phyloP scores from a whole-genome alignment of 2,329 filamentous ascomycete genomes.

The Eutypa lata region DNA sequence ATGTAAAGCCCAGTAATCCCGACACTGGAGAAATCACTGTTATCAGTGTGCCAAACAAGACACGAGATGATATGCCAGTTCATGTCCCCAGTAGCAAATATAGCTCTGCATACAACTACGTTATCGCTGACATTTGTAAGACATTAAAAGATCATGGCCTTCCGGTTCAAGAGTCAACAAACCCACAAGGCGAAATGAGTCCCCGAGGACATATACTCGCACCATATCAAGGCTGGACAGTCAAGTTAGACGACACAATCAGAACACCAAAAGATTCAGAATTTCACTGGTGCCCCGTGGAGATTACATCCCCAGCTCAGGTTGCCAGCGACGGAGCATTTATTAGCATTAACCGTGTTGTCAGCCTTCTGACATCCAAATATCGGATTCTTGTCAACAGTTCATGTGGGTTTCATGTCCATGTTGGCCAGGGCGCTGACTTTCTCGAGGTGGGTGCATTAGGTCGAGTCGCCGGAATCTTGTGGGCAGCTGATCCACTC shows the following conservation, averaged over 20 bases:
- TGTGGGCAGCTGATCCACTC: conserved; percentile 12
- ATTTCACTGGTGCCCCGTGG: conserved; percentile 6
- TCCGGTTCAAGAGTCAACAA: background rate
- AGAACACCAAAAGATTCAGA: background rate
- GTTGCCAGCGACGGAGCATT: conserved; percentile 5
- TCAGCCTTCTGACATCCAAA: conserved; percentile 3
- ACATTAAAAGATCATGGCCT: background rate
- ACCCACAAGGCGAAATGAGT: too few relatives aligned
- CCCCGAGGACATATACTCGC: background rate
- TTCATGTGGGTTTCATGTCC: conserved; percentile 15
- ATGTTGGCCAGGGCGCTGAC: conserved; percentile 14
- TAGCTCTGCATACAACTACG: background rate
- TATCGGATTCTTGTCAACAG: conserved; percentile 10
- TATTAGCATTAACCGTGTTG: conserved; percentile 6
- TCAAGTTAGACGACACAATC: background rate
- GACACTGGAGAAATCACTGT: background rate
- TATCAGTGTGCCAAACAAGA: background rate
- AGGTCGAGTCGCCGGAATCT: conserved; percentile 8
- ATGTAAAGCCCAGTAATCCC: background rate
- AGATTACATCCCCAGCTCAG: conserved; percentile 10
- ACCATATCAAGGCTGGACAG: background rate
- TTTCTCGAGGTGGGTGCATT: conserved; percentile 5
- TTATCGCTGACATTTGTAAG: background rate
- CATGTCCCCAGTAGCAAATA: background rate
- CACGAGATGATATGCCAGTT: background rate